Evolutionary conservation across 2,329 filamentous ascomycete species (phyloP).

Genomic region (Trichoderma citrinoviride): DNA sequence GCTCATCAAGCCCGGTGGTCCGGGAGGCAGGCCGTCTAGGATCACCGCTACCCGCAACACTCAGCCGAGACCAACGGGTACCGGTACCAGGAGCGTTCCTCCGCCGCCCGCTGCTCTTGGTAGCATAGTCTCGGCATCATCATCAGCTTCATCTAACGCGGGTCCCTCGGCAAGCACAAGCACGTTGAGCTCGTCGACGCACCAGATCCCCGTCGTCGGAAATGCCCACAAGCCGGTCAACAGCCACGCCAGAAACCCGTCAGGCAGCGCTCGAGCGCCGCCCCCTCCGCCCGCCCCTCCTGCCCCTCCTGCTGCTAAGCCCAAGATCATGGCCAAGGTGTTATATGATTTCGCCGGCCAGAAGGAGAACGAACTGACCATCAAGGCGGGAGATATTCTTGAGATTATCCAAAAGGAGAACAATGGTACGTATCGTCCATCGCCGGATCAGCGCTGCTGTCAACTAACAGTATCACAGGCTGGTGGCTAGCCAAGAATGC

Average conservation of each 20-base stretch:
- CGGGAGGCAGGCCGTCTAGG: conserved; percentile 75
- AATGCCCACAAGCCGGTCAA: conserved; percentile 36
- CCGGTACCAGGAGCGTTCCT: conserved; percentile 32
- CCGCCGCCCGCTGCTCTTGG: conserved; percentile 35
- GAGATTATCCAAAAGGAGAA: conserved; percentile 91
- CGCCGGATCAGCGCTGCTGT: neutral
- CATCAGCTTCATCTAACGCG: conserved; percentile 14
- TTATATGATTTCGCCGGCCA: conserved; percentile 89
- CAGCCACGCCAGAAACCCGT: conserved; percentile 53
- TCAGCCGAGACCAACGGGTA: conserved; percentile 43
- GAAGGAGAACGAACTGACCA: conserved; percentile 78
- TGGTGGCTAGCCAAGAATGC: conserved; percentile 91
- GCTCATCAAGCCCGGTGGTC: conserved; percentile 86
- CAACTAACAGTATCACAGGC: conserved; percentile 55
- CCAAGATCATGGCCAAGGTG: conserved; percentile 82
- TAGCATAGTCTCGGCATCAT: conserved; percentile 29
- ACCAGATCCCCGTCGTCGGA: conserved; percentile 24
- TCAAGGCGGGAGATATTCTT: conserved; percentile 76
- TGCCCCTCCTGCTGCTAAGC: conserved; percentile 31
- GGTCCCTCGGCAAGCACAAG: conserved; percentile 22
- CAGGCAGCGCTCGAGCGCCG: conserved; percentile 53
- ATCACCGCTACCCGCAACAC: conserved; percentile 51
- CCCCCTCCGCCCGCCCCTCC: conserved; percentile 67
- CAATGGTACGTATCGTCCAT: conserved; percentile 67
- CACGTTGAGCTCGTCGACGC: conserved; percentile 16